Evolutionary conservation across 306 rosid species (phyloP), one percentile per base, ranked within the genome.

Genomic region (Cucumis cinereus): DNA sequence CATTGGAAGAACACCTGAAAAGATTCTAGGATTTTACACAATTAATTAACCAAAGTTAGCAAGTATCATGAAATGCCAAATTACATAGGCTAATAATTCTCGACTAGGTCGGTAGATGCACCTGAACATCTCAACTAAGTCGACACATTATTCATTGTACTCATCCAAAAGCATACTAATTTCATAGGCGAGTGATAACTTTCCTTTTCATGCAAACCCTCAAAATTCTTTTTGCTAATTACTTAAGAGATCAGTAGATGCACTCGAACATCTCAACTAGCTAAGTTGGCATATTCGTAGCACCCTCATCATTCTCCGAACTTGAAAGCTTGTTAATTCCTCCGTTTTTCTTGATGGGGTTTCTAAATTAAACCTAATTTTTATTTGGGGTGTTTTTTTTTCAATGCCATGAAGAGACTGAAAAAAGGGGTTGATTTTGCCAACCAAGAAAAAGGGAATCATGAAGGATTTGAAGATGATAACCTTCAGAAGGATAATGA

Each of bases 401-500:
- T 41, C 14, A 84, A n/a, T 81, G 83, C 90, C 90, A 87, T 35
- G 88, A 87, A 74, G 90, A 87, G 28, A 87, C 85, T 17, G 88
- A 87, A 80, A 87, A 87, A 53, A 87, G 88, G 13, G 88, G 63
- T 15, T 83, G 86, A 79, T 83, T 83, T 77, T 81, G 81, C 90
- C 90, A 87, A 70, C 84, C 87, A 55, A 87, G 73, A 66, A 81
- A 84, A 38, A 84, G 80, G 3, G 87, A 85, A 62, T 79, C 82
- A 36, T 79, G 81, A 62, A 77, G 79, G 53, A 83, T 73, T n/a
- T 64, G 88, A 26, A 87, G 88, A 11, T 79, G 88, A 36, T 84
- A 87, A 41, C 90, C 90, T 60, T 81, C 90, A 0, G 88, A 82
- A 47, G 90, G 90, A 54, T 87, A 87, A 73, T 87, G 90, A 26